These are phyloP conservation scores for Penicillium sp. DNA, from an alignment of 2,329 filamentous ascomycete species.

Conservation along the genomic window DNA sequence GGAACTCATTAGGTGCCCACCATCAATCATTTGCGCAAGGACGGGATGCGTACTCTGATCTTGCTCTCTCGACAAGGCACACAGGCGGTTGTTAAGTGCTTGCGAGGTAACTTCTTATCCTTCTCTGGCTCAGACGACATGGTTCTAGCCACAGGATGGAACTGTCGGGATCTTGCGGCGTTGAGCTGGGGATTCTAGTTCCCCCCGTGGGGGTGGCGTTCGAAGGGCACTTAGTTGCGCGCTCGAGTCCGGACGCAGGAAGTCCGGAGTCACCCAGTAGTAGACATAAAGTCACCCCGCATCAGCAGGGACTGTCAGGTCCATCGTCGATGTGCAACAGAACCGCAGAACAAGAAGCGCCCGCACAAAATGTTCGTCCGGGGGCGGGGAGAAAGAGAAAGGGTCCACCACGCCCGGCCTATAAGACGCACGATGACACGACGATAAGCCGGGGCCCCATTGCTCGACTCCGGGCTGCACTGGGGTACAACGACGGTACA, in stretches of 20 bases:
- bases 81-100: conserved; percentile 47
- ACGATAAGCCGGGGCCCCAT: conserved; percentile 15
- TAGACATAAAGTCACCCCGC: conserved; percentile 11
- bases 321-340: conserved; percentile 8
- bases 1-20: conserved; percentile 7
- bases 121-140: conserved; percentile 29
- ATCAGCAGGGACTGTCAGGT: background rate
- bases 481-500: too few species aligned
- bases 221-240: too few species aligned
- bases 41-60: conserved; percentile 36
- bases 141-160: background rate
- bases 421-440: conserved; percentile 22
- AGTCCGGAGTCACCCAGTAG: background rate
- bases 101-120: conserved; percentile 36
- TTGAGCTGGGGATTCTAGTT: too few species aligned
- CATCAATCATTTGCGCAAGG: conserved; percentile 1
- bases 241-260: too few species aligned
- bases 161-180: background rate
- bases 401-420: conserved; percentile 20
- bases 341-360: background rate
- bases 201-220: conserved; percentile 7
- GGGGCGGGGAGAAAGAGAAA: conserved; percentile 12
- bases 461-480: conserved; percentile 1
- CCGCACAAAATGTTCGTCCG: conserved; percentile 14
- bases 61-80: conserved; percentile 48